Conservation (phyloP, 2,329 filamentous ascomycete species). For the Fusarium sulawesiense region DNA sequence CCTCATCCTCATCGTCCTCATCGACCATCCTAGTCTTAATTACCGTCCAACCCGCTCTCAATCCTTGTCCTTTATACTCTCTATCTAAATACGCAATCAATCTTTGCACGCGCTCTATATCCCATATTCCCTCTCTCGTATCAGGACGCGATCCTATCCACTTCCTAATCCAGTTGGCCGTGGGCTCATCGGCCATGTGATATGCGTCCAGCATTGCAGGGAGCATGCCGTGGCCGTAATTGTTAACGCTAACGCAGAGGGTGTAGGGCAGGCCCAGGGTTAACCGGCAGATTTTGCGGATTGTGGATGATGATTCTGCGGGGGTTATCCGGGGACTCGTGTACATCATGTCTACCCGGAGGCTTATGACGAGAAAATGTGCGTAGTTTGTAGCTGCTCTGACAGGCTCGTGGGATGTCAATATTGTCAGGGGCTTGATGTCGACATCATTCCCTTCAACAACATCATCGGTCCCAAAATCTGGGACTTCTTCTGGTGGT, state of each 20-base stretch:
- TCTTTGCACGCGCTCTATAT: constrained; percentile 25
- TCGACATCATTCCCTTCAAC: background rate
- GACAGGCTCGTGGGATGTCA: constrained; percentile 17
- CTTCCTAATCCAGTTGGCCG: constrained; percentile 19
- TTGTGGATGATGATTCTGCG: background rate
- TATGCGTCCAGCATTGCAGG: constrained; percentile 35
- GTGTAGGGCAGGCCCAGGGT: constrained; percentile 21
- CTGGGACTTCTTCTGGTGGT: constrained; percentile 1
- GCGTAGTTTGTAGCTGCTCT: constrained; percentile 30
- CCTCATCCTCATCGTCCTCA: constrained; percentile 10
- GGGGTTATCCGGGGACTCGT: background rate
- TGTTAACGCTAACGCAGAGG: constrained; percentile 21
- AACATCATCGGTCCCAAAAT: background rate
- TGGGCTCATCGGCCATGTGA: constrained; percentile 15
- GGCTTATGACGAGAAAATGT: constrained; percentile 24
- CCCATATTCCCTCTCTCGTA: constrained; percentile 34
- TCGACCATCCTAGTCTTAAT: constrained; percentile 34
- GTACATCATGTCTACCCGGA: constrained; percentile 34
- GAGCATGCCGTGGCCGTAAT: constrained; percentile 34
- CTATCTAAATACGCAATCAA: constrained; percentile 25
- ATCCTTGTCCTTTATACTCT: constrained; percentile 22
- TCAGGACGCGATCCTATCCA: constrained; percentile 24
- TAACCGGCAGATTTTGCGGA: constrained; percentile 23
- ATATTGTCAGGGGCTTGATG: constrained; percentile 2
- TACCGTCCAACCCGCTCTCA: constrained; percentile 18